A percentile compares a stretch with the other conserved stretches of the same genome.
Conservation (phyloP, 108 stramenopile genomes). For the Cylindrotheca closterium region DNA sequence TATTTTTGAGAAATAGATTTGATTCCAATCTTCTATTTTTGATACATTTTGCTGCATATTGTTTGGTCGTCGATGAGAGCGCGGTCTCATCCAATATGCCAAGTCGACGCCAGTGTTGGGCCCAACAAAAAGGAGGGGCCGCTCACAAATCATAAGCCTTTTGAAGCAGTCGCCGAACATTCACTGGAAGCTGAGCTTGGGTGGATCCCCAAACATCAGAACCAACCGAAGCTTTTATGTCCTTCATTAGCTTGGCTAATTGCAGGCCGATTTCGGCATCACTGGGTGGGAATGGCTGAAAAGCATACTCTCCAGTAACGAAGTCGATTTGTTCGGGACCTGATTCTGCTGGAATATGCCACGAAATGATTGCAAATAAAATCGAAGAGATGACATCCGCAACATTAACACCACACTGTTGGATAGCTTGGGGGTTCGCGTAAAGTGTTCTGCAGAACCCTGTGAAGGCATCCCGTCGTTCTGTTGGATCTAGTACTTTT, state of each 20-base stretch:
- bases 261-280: slow-evolving; percentile 51
- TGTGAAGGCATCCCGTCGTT: slow-evolving; percentile 77
- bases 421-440: slow-evolving; percentile 77
- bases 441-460: slow-evolving; percentile 66
- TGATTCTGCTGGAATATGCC: slow-evolving; percentile 28
- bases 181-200: slow-evolving; percentile 59
- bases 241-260: slow-evolving; percentile 53
- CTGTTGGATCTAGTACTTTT: slow-evolving; percentile 57
- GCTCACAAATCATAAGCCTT: no score
- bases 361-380: slow-evolving; percentile 71
- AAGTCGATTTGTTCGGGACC: slow-evolving; percentile 3
- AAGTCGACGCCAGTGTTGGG: no score
- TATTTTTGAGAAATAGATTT: no score
- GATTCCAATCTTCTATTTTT: no score
- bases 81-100: no score
- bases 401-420: slow-evolving; percentile 32
- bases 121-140: no score
- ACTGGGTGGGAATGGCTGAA: slow-evolving; percentile 58
- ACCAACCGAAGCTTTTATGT: slow-evolving; percentile 65
- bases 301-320: slow-evolving; percentile 54
- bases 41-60: no score
- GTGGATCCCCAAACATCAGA: slow-evolving; percentile 56
- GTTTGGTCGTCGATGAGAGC: no score
- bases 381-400: slow-evolving; percentile 56
- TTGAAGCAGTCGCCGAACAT: slow-evolving; percentile 64